phyloP scores from a whole-genome alignment of 176 grass and related monocot species.

The Aechmea fasciata region DNA sequence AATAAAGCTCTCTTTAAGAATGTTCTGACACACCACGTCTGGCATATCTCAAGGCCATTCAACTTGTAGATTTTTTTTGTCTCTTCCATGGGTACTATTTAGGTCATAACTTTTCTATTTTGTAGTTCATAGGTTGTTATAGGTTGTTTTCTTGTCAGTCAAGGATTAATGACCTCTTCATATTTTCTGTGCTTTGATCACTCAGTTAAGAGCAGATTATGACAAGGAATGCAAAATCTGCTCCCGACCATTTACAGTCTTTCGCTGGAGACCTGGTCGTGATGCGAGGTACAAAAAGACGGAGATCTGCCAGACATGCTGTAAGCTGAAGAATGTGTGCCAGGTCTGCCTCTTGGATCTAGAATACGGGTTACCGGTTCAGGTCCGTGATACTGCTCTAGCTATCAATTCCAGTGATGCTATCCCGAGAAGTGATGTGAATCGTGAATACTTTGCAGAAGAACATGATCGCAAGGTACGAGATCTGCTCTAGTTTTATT shows the following conservation, averaged over 20 bases:
- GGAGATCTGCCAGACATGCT: constrained; percentile 97
- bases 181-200: constrained; percentile 25
- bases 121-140: too few species aligned
- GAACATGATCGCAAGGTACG: constrained; percentile 92
- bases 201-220: constrained; percentile 69
- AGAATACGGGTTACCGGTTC: constrained; percentile 89
- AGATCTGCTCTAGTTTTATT: too few species aligned
- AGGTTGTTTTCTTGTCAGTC: too few species aligned
- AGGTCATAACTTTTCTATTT: too few species aligned
- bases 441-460: constrained; percentile 91
- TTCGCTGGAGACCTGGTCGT: constrained; percentile 85
- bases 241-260: constrained; percentile 78
- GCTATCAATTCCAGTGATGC: constrained; percentile 79
- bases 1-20: too few species aligned
- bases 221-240: constrained; percentile 99
- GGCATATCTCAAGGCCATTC: too few species aligned
- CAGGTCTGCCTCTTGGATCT: constrained; percentile 93
- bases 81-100: too few species aligned
- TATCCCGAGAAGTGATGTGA: constrained; percentile 93
- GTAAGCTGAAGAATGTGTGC: constrained; percentile 97
- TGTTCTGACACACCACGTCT: too few species aligned
- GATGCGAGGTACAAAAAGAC: constrained; percentile 99
- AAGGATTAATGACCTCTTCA: background rate
- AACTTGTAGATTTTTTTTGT: too few species aligned
- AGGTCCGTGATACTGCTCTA: constrained; percentile 82